Evolutionary conservation across 2,329 filamentous ascomycete genomes (phyloP), one percentile per base, ranked within the genome.

Genomic region (Beauveria caledonica): DNA sequence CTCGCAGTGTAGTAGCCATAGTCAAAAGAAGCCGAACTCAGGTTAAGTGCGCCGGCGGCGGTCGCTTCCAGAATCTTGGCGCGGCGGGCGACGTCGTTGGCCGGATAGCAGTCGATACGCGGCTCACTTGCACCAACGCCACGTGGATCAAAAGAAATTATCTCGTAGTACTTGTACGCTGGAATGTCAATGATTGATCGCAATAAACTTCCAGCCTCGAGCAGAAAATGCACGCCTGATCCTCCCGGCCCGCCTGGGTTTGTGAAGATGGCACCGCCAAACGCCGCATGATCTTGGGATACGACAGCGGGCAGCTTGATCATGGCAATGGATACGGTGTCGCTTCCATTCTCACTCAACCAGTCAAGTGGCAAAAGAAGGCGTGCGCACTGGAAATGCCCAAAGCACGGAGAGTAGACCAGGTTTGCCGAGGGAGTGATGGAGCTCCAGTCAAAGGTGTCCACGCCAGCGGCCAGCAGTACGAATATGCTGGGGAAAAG

Each of bases 201-300:
- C 11, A 77, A 60, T 10, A 51, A 15, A 3, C 44, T 58, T 19
- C 70, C 75, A 2, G 21, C 39, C 1, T 5, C 3, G 10, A 71
- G 64, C 11, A 73, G 27, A 11, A 71, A 64, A 0, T 40, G 33
- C 2, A 76, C 69, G 6, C 78, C 77, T 0, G 74, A 75, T 21
- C 67, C 72, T 40, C 77, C 75, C 0, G 77, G 77, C 0, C 78
- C 78, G 48, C 78, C 78, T 0, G 77, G 77, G 67, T 79, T 78
- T 46, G 67, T 64, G 65, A 80, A 68, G 50, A 79, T 68, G 54
- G 76, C 68, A 33, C 77, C 77, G 45, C 71, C 75, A 58, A 74
- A 78, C 25, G 67, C 63, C 3, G 72, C 68, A 60, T 77, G 71
- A 17, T 66, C 48, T 25, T 73, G 69, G 5, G 72, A 60, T 3